Conservation (phyloP, 192 early-diverging fungal species). For the Coemansia sp. region DNA sequence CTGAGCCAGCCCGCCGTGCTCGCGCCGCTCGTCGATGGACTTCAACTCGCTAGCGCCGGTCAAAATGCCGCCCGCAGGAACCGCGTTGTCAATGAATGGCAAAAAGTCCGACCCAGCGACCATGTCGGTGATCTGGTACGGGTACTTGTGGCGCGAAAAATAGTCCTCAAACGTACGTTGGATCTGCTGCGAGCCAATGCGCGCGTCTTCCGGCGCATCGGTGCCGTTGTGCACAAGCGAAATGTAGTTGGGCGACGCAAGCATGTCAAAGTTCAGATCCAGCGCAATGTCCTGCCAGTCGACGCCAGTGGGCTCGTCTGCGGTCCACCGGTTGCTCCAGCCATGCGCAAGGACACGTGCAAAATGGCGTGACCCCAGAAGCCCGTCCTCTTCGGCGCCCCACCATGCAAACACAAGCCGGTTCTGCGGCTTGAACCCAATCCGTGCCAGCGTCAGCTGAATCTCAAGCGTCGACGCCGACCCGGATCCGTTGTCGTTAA, state of each 20-base stretch:
- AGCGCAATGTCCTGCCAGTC: conserved; percentile 56
- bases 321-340: conserved; percentile 47
- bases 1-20: conserved; percentile 65
- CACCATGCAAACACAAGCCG: conserved; percentile 73
- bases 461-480: conserved; percentile 61
- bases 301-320: conserved; percentile 28
- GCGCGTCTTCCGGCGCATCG: conserved; percentile 56
- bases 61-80: conserved; percentile 64
- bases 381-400: conserved; percentile 71
- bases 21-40: conserved; percentile 54
- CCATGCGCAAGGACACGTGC: conserved; percentile 52
- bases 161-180: conserved; percentile 61
- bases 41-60: conserved; percentile 65
- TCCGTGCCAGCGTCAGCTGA: conserved; percentile 54
- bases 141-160: conserved; percentile 50
- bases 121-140: conserved; percentile 61
- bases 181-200: conserved; percentile 57
- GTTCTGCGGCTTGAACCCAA: conserved; percentile 51
- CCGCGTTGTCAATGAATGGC: conserved; percentile 63
- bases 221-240: conserved; percentile 63
- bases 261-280: conserved; percentile 73
- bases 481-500: conserved; percentile 72
- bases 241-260: conserved; percentile 72
- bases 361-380: conserved; percentile 64
- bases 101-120: conserved; percentile 64